Base-by-base conservation (phyloP, 176 grass and related monocot genomes). In the Poa annua region DNA sequence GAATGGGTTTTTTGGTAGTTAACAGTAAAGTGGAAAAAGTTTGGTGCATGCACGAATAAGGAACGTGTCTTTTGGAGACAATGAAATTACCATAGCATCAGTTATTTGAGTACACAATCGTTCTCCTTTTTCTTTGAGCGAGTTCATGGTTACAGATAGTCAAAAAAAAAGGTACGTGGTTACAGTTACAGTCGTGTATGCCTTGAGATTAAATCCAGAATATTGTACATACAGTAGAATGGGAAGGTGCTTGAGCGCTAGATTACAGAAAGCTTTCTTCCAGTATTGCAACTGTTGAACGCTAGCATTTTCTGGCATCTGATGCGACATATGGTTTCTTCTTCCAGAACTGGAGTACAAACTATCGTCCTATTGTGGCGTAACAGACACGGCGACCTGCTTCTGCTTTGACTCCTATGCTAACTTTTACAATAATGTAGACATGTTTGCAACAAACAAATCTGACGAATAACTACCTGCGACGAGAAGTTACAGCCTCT, bases 151-250 rank as follows among this genome's bases (percentile, higher is more conserved):
- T 42, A 22, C 19, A 44, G 11, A n/a, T n/a, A n/a, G n/a, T n/a
- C n/a, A n/a, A n/a, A n/a, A n/a, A n/a, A n/a, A n/a, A n/a, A n/a
- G n/a, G n/a, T n/a, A n/a, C n/a, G n/a, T n/a, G n/a, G n/a, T n/a
- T n/a, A n/a, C n/a, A n/a, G n/a, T n/a, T n/a, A 22, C 19, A 44
- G 11, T 38, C 67, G 12, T 13, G 22, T 29, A 50, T 39, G 52
- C 74, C 48, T 75, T 17, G 25, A 75, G 48, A 75, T 51, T 21
- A 76, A 25, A 61, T 39, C 53, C 53, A 39, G 53, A 29, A 13
- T 73, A 29, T 33, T 39, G 11, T 35, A n/a, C 10, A 55, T 35
- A n/a, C 10, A 55, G 16, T 36, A 7, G 21, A 77, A 19, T 1
- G n/a, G 7, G 55, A 14, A 4, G 57, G 36, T 61, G 54, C 55